Evolutionary conservation across 2,329 filamentous ascomycete genomes (phyloP).

Genomic region (Penicillium aurantiogriseum): DNA sequence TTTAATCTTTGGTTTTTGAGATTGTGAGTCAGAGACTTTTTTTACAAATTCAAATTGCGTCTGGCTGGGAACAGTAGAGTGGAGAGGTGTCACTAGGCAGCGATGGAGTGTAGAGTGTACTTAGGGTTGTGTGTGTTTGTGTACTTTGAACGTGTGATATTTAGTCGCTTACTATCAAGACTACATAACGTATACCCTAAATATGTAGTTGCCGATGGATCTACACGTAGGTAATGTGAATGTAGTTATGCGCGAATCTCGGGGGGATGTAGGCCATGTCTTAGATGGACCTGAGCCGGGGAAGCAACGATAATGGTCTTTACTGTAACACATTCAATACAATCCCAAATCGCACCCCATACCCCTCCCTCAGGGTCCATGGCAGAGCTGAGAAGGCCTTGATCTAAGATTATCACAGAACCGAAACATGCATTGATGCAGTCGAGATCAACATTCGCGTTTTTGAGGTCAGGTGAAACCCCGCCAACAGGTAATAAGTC

Average conservation of each 20-base stretch:
- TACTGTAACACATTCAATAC: not conserved
- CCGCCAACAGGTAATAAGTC: not conserved
- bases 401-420: not conserved
- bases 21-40: not conserved
- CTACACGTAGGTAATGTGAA: not conserved
- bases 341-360: not conserved
- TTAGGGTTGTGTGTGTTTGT: not conserved
- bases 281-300: not conserved
- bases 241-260: not conserved
- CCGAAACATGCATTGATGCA: slow-evolving; percentile 4
- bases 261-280: not conserved
- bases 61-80: not conserved
- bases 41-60: not conserved
- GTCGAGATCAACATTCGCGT: not conserved
- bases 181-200: not conserved
- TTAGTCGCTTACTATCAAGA: not conserved
- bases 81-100: not conserved
- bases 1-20: not conserved
- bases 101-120: not conserved
- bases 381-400: not conserved
- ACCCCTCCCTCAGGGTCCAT: not conserved
- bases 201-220: not conserved
- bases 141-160: not conserved
- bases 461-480: not conserved
- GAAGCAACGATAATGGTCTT: not conserved